A percentile compares a stretch with the other conserved stretches of the same genome.
Conservation (phyloP, 2,329 filamentous ascomycete species). For the Monilinia fructigena region DNA sequence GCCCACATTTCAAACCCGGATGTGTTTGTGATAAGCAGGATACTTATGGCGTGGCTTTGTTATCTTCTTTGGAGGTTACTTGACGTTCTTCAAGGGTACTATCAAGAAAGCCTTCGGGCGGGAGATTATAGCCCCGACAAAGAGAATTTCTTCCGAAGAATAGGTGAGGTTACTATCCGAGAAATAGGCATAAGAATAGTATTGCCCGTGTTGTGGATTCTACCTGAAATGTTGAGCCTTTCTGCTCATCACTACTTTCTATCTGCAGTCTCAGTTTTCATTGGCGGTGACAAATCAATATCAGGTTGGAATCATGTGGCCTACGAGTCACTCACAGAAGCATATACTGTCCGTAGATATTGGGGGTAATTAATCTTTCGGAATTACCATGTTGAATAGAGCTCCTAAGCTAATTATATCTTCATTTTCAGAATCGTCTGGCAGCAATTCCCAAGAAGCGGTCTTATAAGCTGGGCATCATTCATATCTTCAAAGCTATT, state of each 20-base stretch:
- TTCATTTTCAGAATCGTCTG: not conserved
- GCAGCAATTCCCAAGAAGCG: not conserved
- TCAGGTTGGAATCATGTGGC: conserved; percentile 4
- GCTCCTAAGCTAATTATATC: not conserved
- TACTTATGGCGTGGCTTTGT: conserved; percentile 14
- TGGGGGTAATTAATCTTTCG: not conserved
- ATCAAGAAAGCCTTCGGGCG: not conserved
- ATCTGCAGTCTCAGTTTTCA: conserved; percentile 9
- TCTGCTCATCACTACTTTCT: not conserved
- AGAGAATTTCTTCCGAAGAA: conserved; percentile 14
- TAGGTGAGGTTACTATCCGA: not conserved
- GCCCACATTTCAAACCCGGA: not conserved
- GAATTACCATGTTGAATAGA: not conserved
- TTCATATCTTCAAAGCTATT: conserved; percentile 15
- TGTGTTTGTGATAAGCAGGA: conserved; percentile 3
- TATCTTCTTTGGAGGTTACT: conserved; percentile 6
- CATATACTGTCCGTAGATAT: conserved; percentile 16
- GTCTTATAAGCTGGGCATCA: conserved; percentile 1
- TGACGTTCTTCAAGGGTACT: not conserved
- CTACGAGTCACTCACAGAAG: not conserved
- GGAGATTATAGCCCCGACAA: conserved; percentile 6
- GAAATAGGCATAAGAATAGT: conserved; percentile 8
- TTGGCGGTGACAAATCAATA: conserved; percentile 2
- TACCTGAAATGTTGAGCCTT: not conserved
- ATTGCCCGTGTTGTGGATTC: not conserved